Percentiles rank a stretch among this genome's conserved stretches.
These are phyloP conservation scores for Alternaria sp. DNA, from an alignment of 2,329 filamentous ascomycete species.

Conservation along the genomic window DNA sequence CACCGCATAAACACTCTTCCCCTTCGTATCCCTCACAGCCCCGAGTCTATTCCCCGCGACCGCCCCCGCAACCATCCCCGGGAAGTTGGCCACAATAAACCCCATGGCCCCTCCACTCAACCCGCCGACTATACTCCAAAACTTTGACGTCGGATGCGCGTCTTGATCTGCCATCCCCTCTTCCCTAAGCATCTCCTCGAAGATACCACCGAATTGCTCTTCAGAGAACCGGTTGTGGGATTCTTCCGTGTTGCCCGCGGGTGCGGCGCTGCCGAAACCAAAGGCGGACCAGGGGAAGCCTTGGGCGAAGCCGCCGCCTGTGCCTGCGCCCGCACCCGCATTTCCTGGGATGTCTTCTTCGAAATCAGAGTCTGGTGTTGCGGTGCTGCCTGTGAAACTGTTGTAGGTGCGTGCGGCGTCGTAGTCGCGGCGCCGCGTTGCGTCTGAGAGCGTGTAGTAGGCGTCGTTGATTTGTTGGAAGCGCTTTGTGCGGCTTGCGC, in stretches of 20 bases:
- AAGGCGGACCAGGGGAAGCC: slow-evolving; percentile 81
- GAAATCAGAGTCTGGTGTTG: slow-evolving; percentile 53
- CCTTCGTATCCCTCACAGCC: slow-evolving; percentile 84
- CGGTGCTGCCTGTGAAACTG: slow-evolving; percentile 50
- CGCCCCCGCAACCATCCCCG: slow-evolving; percentile 85
- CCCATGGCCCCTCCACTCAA: slow-evolving; percentile 88
- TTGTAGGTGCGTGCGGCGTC: slow-evolving; percentile 73
- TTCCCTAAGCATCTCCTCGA: slow-evolving; percentile 62
- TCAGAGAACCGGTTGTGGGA: slow-evolving; percentile 66
- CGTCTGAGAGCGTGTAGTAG: slow-evolving; percentile 88
- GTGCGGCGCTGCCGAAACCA: slow-evolving; percentile 60
- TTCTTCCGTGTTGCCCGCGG: slow-evolving; percentile 53
- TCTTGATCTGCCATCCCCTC: slow-evolving; percentile 73
- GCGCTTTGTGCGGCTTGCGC: slow-evolving; percentile 78
- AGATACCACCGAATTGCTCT: slow-evolving; percentile 80
- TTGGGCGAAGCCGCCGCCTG: slow-evolving; percentile 22
- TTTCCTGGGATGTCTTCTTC: slow-evolving; percentile 58
- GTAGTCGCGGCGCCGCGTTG: slow-evolving; percentile 79
- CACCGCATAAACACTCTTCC: slow-evolving; percentile 93
- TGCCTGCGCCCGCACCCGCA: background rate
- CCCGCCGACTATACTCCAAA: slow-evolving; percentile 88
- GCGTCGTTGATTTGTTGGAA: slow-evolving; percentile 94
- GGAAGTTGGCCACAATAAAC: slow-evolving; percentile 93
- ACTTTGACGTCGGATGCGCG: slow-evolving; percentile 69
- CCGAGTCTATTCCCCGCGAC: slow-evolving; percentile 94